Evolutionary conservation across 495 filamentous ascomycete genomes (phyloP).

Genomic region (Aspergillus asperescens): DNA sequence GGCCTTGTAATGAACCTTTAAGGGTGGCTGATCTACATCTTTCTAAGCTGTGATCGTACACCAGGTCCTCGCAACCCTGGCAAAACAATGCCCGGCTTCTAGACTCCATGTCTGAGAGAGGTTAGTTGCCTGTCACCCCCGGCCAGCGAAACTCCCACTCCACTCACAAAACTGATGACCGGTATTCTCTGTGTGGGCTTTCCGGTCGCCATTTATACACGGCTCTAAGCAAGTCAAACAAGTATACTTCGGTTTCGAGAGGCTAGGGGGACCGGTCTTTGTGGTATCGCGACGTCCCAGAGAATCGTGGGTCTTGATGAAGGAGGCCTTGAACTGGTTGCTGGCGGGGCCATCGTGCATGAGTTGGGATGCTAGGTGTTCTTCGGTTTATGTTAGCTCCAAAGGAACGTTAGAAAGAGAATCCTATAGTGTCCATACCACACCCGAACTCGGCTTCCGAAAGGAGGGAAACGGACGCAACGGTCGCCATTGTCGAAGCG

Average conservation of each 20-base stretch:
- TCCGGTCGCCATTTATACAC: constrained; percentile 31
- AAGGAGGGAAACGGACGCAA: constrained; percentile 32
- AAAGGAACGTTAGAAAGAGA: neutral
- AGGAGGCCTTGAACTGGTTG: constrained; percentile 36
- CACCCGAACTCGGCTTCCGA: constrained; percentile 45
- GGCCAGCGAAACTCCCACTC: neutral
- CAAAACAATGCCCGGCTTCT: constrained; percentile 72
- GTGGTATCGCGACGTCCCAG: constrained; percentile 27
- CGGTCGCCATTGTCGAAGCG: constrained; percentile 28
- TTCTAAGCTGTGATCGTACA: constrained; percentile 82
- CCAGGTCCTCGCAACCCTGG: constrained; percentile 76
- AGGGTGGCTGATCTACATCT: constrained; percentile 44
- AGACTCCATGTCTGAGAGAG: constrained; percentile 73
- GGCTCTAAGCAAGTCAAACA: constrained; percentile 39
- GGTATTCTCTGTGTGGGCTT: constrained; percentile 38
- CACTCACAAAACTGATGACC: constrained; percentile 42
- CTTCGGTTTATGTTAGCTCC: constrained; percentile 24
- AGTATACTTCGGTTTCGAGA: constrained; percentile 39
- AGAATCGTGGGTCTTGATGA: constrained; percentile 31
- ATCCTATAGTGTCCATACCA: constrained; percentile 28
- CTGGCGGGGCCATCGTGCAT: constrained; percentile 26
- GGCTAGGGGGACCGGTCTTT: constrained; percentile 19
- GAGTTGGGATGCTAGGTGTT: constrained; percentile 38
- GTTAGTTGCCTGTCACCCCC: constrained; percentile 11
- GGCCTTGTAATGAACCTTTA: constrained; percentile 25